Conservation (phyloP, 768 basidiomycete genomes). For the Inosperma sp. region DNA sequence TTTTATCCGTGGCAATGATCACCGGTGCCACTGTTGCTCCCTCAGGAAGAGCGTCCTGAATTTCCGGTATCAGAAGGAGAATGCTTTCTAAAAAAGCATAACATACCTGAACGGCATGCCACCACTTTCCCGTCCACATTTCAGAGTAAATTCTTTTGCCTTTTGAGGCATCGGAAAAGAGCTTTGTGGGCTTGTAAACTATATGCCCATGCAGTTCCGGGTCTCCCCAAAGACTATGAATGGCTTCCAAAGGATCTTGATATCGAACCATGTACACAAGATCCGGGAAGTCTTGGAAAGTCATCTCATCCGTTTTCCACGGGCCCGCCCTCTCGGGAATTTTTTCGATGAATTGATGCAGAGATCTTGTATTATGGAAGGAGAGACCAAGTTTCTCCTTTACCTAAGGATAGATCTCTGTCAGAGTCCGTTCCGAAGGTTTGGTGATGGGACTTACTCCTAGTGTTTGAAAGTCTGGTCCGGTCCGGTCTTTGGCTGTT, state of each 20-base stretch:
- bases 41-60: constrained; percentile 14
- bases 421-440: too few species aligned
- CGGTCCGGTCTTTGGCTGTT: too few species aligned
- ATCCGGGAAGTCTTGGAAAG: constrained; percentile 21
- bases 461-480: too few species aligned
- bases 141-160: constrained; percentile 28
- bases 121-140: constrained; percentile 37
- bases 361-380: too few species aligned
- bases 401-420: constrained; percentile 16
- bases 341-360: constrained; percentile 25
- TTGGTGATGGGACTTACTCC: too few species aligned
- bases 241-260: constrained; percentile 28
- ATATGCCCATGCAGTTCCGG: constrained; percentile 25
- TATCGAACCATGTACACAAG: constrained; percentile 18
- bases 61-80: background rate
- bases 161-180: constrained; percentile 18
- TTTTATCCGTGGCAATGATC: too few species aligned
- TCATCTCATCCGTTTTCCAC: constrained; percentile 20
- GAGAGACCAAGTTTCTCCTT: constrained; percentile 21
- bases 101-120: constrained; percentile 34
- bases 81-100: background rate
- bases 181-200: constrained; percentile 21
- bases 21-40: constrained; percentile 31
- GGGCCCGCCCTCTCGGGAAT: constrained; percentile 23
- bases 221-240: constrained; percentile 29